Percentiles rank a stretch among this genome's conserved stretches.
Conservation (phyloP, 2,329 filamentous ascomycete genomes). For the Alternaria alternata region DNA sequence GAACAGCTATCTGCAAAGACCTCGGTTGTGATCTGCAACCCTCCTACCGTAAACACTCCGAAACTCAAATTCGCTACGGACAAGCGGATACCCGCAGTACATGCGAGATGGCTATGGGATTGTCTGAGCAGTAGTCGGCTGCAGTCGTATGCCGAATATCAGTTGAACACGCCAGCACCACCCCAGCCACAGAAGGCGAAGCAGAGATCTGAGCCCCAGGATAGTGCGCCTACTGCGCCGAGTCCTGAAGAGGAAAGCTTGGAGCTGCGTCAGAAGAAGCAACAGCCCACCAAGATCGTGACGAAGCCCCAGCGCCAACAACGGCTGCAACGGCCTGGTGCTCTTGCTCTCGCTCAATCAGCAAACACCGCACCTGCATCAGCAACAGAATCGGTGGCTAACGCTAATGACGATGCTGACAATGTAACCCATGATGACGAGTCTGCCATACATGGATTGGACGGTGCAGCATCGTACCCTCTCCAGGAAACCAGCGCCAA, state of each 20-base stretch:
- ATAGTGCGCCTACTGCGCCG: constrained; percentile 28
- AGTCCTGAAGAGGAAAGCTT: constrained; percentile 34
- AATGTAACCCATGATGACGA: constrained; percentile 17
- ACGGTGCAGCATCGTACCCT: constrained; percentile 35
- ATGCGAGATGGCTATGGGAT: constrained; percentile 83
- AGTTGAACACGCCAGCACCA: constrained; percentile 28
- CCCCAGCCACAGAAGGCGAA: constrained; percentile 25
- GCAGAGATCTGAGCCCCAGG: constrained; percentile 21
- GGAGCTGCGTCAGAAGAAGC: constrained; percentile 31
- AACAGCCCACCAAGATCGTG: constrained; percentile 21
- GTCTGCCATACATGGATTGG: constrained; percentile 20
- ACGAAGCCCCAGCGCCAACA: constrained; percentile 26
- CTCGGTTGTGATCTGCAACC: constrained; percentile 80
- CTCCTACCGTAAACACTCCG: constrained; percentile 65
- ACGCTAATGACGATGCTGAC: constrained; percentile 19
- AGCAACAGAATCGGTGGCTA: constrained; percentile 27
- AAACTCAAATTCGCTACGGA: constrained; percentile 80
- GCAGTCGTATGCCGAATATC: constrained; percentile 58
- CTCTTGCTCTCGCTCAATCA: constrained; percentile 37
- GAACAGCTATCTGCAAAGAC: constrained; percentile 75
- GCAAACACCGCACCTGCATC: constrained; percentile 29
- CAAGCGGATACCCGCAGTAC: constrained; percentile 82
- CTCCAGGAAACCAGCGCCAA: constrained; percentile 43
- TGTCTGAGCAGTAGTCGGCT: constrained; percentile 68
- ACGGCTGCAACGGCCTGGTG: constrained; percentile 24